Conservation (phyloP, 2,329 filamentous ascomycete species). For the Aspergillus luchuensis region DNA sequence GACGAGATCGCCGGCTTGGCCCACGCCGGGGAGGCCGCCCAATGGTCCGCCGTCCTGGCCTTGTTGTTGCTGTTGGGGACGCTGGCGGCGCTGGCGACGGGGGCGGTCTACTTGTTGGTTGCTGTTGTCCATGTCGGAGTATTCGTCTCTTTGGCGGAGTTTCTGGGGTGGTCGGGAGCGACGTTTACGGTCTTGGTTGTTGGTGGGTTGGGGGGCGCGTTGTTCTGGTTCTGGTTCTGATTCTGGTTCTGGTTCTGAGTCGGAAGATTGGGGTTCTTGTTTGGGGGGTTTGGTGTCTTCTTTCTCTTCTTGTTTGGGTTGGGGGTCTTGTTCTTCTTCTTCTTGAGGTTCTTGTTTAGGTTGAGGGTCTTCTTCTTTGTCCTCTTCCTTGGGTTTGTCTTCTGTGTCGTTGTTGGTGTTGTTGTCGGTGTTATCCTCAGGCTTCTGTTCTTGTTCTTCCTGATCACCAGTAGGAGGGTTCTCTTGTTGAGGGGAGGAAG, state of each 20-base stretch:
- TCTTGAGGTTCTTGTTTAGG: conserved; percentile 29
- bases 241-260: conserved; percentile 45
- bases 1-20: conserved; percentile 60
- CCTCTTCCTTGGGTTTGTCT: conserved; percentile 25
- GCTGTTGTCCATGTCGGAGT: conserved; percentile 56
- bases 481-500: conserved; percentile 10
- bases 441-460: neutral
- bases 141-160: conserved; percentile 31
- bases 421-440: conserved; percentile 18
- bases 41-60: conserved; percentile 43
- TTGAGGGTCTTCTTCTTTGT: neutral
- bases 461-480: neutral
- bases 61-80: conserved; percentile 48
- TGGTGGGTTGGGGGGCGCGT: conserved; percentile 45
- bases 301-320: conserved; percentile 34
- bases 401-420: conserved; percentile 16
- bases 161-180: conserved; percentile 13
- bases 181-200: conserved; percentile 39
- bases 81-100: conserved; percentile 55
- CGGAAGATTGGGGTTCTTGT: conserved; percentile 35
- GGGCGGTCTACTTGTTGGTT: conserved; percentile 56
- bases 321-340: conserved; percentile 21
- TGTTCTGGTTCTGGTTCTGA: conserved; percentile 31
- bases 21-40: conserved; percentile 57
- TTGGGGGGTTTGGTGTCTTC: conserved; percentile 16